phyloP scores from a whole-genome alignment of 176 grass and related monocot species.

The Musa acuminata region DNA sequence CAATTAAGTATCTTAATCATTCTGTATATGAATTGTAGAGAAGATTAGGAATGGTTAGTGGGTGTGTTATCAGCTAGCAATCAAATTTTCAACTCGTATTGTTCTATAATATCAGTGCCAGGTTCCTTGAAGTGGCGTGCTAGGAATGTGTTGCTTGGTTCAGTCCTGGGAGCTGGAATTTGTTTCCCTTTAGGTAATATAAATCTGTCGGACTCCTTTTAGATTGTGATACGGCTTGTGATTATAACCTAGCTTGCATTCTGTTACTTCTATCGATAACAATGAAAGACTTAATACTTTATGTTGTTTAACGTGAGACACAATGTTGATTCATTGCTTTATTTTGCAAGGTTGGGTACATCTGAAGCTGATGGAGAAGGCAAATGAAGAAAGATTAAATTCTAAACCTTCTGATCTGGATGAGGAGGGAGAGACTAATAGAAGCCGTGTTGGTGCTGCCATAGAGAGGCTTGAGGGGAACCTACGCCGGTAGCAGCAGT shows the following conservation, averaged over 20 bases:
- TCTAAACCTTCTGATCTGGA: constrained; percentile 34
- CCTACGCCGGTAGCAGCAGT: constrained; percentile 11
- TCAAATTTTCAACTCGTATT: background rate
- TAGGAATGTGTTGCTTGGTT: constrained; percentile 74
- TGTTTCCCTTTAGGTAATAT: constrained; percentile 76
- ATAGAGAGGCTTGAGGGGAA: constrained; percentile 73
- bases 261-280: background rate
- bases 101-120: constrained; percentile 50
- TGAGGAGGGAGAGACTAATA: constrained; percentile 27
- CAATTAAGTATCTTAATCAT: too few species aligned
- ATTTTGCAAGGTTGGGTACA: constrained; percentile 72
- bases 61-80: background rate
- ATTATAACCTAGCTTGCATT: background rate
- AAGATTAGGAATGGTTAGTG: background rate
- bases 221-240: background rate
- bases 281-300: background rate
- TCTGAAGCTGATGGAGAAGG: constrained; percentile 83
- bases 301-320: background rate
- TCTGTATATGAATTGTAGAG: background rate
- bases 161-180: constrained; percentile 75
- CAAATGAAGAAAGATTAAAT: constrained; percentile 44
- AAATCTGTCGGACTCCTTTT: constrained; percentile 4
- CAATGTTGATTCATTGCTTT: constrained; percentile 7
- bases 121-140: constrained; percentile 74
- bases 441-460: constrained; percentile 60